Evolutionary conservation across 441 rosid genomes (phyloP).

Genomic region (Biscutella auriculata): DNA sequence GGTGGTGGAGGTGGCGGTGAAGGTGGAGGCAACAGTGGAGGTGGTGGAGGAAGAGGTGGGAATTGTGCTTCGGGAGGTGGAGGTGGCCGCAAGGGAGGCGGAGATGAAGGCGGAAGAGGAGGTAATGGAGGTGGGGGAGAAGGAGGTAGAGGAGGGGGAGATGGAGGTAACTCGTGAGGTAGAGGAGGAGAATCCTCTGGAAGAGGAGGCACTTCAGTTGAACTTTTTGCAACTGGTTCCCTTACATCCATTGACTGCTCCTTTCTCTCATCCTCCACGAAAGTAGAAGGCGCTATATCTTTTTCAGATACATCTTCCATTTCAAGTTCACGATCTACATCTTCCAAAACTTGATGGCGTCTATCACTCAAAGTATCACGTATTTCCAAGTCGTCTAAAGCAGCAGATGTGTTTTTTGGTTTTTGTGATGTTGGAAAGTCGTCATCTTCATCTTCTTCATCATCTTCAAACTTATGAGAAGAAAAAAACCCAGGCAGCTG

Average conservation of each 20-base stretch:
- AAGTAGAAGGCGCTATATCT: conserved; percentile 36
- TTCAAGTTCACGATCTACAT: conserved; percentile 87
- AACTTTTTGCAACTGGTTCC: conserved; percentile 30
- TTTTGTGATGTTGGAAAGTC: conserved; percentile 34
- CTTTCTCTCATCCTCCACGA: conserved; percentile 30
- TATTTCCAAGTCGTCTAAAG: conserved; percentile 37
- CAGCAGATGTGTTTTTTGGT: conserved; percentile 30
- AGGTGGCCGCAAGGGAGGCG: conserved; percentile 41
- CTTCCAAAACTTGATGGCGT: conserved; percentile 66
- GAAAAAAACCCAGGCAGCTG: conserved; percentile 77
- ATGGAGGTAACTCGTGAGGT: conserved; percentile 80
- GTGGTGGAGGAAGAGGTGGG: conserved; percentile 33
- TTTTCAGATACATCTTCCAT: conserved; percentile 88
- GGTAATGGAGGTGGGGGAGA: conserved; percentile 58
- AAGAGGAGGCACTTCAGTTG: conserved; percentile 29
- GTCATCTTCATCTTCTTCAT: conserved; percentile 43
- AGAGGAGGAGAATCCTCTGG: conserved; percentile 73
- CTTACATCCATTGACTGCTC: conserved; percentile 25
- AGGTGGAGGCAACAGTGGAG: conserved; percentile 26
- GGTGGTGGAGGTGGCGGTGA: conserved; percentile 26
- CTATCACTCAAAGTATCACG: conserved; percentile 45
- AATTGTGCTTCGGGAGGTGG: conserved; percentile 25
- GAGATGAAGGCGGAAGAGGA: conserved; percentile 29
- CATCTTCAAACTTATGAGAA: conserved; percentile 62
- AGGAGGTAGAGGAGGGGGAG: conserved; percentile 76